phyloP scores from a whole-genome alignment of 495 filamentous ascomycete species.

The Penicillium ochrochloron region DNA sequence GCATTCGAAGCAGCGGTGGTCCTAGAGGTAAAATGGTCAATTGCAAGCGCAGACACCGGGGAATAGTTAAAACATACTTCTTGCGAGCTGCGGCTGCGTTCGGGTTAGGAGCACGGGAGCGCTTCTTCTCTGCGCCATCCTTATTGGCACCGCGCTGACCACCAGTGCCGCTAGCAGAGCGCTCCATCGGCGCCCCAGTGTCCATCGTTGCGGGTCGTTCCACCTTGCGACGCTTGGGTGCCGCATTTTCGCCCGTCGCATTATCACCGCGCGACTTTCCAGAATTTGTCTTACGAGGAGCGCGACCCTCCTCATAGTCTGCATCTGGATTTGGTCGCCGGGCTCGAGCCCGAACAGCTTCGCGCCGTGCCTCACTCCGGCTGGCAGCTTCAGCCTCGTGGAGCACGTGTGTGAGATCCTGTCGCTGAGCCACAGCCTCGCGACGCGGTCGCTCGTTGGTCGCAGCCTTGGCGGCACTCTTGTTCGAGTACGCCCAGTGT shows the following conservation, averaged over 20 bases:
- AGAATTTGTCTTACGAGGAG: constrained; percentile 59
- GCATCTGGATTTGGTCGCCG: constrained; percentile 71
- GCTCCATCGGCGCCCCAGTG: constrained; percentile 65
- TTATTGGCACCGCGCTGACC: constrained; percentile 53
- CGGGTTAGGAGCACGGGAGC: constrained; percentile 63
- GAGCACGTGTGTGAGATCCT: constrained; percentile 58
- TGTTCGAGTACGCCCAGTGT: constrained; percentile 96
- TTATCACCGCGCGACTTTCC: constrained; percentile 65
- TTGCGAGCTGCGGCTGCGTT: constrained; percentile 68
- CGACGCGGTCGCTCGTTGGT: constrained; percentile 73
- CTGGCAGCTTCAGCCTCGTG: constrained; percentile 77
- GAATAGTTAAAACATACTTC: constrained; percentile 55
- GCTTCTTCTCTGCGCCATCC: constrained; percentile 73
- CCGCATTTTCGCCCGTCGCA: constrained; percentile 47
- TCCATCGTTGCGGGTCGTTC: constrained; percentile 60
- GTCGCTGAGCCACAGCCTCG: constrained; percentile 72
- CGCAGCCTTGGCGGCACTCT: constrained; percentile 65
- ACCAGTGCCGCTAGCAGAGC: constrained; percentile 65
- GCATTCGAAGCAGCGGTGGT: constrained; percentile 54
- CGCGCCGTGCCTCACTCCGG: constrained; percentile 79
- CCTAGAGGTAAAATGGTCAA: constrained; percentile 37
- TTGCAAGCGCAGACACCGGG: not conserved
- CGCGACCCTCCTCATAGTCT: constrained; percentile 72
- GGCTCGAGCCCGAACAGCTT: constrained; percentile 76
- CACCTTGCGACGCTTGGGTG: constrained; percentile 77